These are phyloP conservation scores for Solanum hybrid DNA, from an alignment of 305 asterid genomes.

Conservation along the genomic window DNA sequence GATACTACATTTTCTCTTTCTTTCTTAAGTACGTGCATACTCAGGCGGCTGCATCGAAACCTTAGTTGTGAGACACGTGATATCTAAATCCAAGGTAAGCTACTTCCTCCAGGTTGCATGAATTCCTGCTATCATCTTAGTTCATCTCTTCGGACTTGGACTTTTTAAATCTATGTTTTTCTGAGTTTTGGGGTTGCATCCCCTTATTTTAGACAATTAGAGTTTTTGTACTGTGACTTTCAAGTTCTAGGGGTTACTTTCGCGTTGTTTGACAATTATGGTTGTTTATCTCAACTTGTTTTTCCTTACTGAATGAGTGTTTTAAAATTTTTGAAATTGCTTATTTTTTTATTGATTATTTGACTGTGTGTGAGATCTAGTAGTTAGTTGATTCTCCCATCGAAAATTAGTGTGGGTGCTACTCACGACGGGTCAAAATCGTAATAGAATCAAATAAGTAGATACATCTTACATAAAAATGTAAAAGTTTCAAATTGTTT, in stretches of 20 bases:
- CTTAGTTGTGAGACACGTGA: background rate
- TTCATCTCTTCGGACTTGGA: background rate
- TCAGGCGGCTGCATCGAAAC: background rate
- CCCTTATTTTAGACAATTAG: background rate
- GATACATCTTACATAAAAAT: background rate
- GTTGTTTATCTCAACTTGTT: background rate
- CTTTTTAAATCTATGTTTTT: background rate
- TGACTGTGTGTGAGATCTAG: background rate
- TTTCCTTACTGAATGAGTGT: background rate
- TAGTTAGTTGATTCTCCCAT: background rate
- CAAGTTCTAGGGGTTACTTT: background rate
- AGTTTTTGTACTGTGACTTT: background rate
- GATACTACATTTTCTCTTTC: background rate
- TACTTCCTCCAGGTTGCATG: background rate
- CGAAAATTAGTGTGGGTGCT: accelerated
- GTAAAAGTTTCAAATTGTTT: background rate
- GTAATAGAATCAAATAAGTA: background rate
- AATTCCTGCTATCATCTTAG: background rate
- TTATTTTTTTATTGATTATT: background rate
- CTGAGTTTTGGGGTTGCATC: background rate
- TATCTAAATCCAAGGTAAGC: background rate
- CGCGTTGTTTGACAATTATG: background rate
- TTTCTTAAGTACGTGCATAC: background rate
- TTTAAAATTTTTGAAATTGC: background rate
- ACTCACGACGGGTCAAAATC: too few relatives aligned